These are phyloP conservation scores for Ganoderma lucidum DNA, from an alignment of 1,284 basidiomycete species.

Conservation along the genomic window DNA sequence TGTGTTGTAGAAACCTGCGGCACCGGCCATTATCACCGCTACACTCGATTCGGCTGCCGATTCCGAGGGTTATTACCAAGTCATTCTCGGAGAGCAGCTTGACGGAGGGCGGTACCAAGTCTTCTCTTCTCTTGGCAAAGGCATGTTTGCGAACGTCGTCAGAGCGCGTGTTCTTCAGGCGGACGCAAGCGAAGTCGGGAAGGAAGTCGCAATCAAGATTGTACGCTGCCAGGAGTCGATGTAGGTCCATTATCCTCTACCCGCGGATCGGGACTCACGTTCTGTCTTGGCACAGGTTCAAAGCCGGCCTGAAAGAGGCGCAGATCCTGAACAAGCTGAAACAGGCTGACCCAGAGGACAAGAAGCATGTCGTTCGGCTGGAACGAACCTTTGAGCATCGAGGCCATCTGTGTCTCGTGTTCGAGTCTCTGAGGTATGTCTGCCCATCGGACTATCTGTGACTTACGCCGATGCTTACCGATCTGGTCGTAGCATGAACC, in stretches of 20 bases:
- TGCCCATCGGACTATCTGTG: background rate
- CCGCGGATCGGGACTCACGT: background rate
- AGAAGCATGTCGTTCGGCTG: conserved; percentile 93
- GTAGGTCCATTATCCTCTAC: conserved; percentile 57
- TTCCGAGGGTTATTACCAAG: conserved; percentile 94
- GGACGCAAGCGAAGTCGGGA: conserved; percentile 67
- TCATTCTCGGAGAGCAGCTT: conserved; percentile 95
- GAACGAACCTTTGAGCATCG: conserved; percentile 96
- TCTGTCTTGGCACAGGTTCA: conserved; percentile 70
- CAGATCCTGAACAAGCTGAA: conserved; percentile 88
- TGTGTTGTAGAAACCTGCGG: conserved; percentile 55
- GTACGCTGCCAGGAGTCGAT: conserved; percentile 97
- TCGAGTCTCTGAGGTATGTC: conserved; percentile 88
- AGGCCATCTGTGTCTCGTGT: conserved; percentile 96
- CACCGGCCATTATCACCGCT: conserved; percentile 72
- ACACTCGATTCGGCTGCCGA: conserved; percentile 83
- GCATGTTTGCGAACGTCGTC: conserved; percentile 99
- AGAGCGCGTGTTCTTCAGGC: conserved; percentile 85
- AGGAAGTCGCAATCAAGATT: conserved; percentile 98
- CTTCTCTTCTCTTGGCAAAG: conserved; percentile 93
- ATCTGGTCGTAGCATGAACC: conserved; percentile 81
- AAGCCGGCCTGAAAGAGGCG: conserved; percentile 93
- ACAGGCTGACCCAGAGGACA: conserved; percentile 94
- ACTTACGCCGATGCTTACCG: conserved; percentile 11
- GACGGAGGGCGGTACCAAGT: conserved; percentile 95